phyloP scores from a whole-genome alignment of 305 asterid genomes.

The Fraxinus sp. region DNA sequence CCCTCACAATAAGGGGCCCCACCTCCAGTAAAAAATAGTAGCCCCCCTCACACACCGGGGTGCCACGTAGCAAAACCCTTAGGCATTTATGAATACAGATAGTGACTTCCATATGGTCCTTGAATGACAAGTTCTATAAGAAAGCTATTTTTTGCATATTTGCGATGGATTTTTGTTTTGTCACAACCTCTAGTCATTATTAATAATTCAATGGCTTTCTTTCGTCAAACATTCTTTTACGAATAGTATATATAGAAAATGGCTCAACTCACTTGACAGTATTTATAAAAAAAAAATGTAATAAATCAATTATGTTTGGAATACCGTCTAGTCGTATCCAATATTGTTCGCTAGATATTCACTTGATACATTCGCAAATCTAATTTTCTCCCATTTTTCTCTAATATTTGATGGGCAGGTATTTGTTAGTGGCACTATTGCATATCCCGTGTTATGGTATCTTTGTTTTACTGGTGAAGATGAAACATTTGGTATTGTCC shows the following conservation, averaged over 20 bases:
- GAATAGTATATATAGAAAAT: background rate
- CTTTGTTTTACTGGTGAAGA: constrained; percentile 46
- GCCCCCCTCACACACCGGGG: too few species aligned
- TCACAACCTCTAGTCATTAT: background rate
- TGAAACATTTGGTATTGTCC: constrained; percentile 44
- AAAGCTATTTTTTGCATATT: background rate
- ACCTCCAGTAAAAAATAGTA: too few species aligned
- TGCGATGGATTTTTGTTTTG: background rate
- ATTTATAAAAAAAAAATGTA: background rate
- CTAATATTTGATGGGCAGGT: constrained; percentile 45
- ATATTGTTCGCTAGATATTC: background rate
- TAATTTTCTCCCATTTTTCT: background rate
- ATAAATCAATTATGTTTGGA: background rate
- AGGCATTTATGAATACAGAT: background rate
- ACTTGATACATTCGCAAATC: background rate
- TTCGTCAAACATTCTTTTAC: background rate
- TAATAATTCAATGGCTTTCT: background rate
- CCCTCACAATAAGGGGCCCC: too few species aligned
- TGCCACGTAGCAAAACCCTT: too few species aligned
- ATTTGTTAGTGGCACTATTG: constrained; percentile 66
- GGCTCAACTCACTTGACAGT: background rate
- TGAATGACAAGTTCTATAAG: background rate
- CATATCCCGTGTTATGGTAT: constrained; percentile 74
- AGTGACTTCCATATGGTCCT: background rate
- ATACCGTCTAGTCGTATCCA: background rate